Conservation (phyloP, 192 early-diverging fungal species). For the Backusella psychrophila region DNA sequence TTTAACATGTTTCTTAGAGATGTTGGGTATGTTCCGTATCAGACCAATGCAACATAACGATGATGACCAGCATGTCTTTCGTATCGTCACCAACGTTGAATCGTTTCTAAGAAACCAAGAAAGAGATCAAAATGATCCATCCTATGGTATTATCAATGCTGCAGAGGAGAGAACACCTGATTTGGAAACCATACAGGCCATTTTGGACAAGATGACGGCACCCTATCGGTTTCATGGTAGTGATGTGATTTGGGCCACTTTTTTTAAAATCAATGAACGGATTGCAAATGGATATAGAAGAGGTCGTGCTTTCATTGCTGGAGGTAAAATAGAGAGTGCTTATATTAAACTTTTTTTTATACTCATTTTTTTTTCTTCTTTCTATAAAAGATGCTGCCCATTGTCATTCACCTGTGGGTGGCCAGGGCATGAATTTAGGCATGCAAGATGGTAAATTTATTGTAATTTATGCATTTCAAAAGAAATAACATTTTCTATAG, state of each 20-base stretch:
- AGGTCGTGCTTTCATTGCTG: no score
- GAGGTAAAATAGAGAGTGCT: no score
- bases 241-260: slow-evolving; percentile 18
- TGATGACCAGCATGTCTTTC: neutral
- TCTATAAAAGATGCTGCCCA: slow-evolving; percentile 39
- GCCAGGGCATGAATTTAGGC: slow-evolving; percentile 45
- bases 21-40: neutral
- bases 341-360: no score
- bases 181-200: slow-evolving; percentile 10
- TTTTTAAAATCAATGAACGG: slow-evolving; percentile 35
- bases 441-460: slow-evolving; percentile 38
- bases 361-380: neutral
- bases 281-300: slow-evolving; percentile 34
- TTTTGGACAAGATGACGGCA: neutral
- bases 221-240: neutral
- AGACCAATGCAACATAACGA: neutral
- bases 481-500: neutral
- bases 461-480: no score
- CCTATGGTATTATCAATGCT: neutral
- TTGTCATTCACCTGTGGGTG: slow-evolving; percentile 35
- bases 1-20: neutral
- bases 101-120: neutral
- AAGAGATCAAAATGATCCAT: neutral
- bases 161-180: neutral
- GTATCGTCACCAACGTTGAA: neutral